Evolutionary conservation across 805 yeast genomes (phyloP).

Genomic region (Kodamaea kakaduensis): DNA sequence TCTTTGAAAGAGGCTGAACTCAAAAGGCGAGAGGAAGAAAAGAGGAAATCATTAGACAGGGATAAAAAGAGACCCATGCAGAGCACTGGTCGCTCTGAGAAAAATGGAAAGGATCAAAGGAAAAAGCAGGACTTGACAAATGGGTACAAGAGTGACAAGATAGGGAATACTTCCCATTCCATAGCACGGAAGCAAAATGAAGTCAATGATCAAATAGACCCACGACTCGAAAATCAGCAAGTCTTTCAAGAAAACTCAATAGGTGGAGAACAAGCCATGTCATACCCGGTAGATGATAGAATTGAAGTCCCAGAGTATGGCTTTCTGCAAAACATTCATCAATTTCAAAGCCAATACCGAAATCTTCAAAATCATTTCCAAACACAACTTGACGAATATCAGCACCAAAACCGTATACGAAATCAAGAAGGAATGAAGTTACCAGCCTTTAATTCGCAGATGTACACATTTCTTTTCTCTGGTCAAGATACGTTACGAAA

Average conservation of each 20-base stretch:
- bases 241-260: no score
- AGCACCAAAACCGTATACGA: background rate
- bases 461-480: constrained; percentile 2
- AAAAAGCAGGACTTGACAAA: background rate
- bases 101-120: background rate
- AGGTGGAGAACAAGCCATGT: no score
- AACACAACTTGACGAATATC: background rate
- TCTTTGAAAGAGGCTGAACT: constrained; percentile 2
- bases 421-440: background rate
- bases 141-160: background rate
- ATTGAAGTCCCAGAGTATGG: no score
- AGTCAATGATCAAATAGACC: no score
- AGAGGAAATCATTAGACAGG: background rate
- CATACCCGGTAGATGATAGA: no score
- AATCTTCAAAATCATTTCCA: background rate
- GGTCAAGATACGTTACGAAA: background rate
- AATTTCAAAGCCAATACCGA: background rate
- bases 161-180: background rate
- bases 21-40: background rate
- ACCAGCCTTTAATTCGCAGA: constrained; percentile 1
- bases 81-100: no score
- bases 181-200: no score
- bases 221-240: no score
- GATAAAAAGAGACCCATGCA: background rate
- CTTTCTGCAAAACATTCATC: background rate